phyloP scores from a whole-genome alignment of 164 flowering plant genomes.

The Sedum album region DNA sequence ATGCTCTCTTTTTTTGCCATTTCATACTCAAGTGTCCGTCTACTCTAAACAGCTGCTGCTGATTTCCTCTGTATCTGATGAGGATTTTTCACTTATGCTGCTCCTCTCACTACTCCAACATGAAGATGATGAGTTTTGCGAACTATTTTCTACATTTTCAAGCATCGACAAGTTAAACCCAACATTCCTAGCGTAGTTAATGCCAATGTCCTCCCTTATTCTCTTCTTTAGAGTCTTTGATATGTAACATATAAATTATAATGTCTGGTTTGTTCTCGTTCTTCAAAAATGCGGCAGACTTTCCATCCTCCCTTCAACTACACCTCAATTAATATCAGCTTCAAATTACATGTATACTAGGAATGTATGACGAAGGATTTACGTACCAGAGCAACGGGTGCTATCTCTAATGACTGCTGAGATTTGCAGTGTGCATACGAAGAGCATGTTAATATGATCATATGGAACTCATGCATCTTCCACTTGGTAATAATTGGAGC shows the following conservation, averaged over 20 bases:
- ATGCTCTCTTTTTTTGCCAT: too few relatives aligned
- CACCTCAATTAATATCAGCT: neutral
- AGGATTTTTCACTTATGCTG: neutral
- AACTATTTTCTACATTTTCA: neutral
- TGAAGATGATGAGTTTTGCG: neutral
- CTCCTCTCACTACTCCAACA: neutral
- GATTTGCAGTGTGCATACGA: neutral
- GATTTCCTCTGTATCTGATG: neutral
- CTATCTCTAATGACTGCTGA: neutral
- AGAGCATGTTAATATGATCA: slow-evolving; percentile 11
- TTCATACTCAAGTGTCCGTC: too few relatives aligned
- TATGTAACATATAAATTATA: neutral
- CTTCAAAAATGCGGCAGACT: neutral
- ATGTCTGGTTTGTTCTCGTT: neutral
- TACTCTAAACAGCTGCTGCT: neutral
- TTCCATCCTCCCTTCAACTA: slow-evolving; percentile 3
- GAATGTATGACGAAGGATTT: neutral
- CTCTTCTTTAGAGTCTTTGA: neutral
- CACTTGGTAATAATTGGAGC: slow-evolving; percentile 36
- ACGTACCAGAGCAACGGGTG: neutral
- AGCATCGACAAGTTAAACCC: neutral
- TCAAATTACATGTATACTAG: neutral
- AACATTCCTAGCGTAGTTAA: neutral
- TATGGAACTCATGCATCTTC: slow-evolving; percentile 79
- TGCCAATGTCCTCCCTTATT: neutral